phyloP scores from a whole-genome alignment of 176 grass and related monocot genomes.

The Bolboschoenus planiculmis region DNA sequence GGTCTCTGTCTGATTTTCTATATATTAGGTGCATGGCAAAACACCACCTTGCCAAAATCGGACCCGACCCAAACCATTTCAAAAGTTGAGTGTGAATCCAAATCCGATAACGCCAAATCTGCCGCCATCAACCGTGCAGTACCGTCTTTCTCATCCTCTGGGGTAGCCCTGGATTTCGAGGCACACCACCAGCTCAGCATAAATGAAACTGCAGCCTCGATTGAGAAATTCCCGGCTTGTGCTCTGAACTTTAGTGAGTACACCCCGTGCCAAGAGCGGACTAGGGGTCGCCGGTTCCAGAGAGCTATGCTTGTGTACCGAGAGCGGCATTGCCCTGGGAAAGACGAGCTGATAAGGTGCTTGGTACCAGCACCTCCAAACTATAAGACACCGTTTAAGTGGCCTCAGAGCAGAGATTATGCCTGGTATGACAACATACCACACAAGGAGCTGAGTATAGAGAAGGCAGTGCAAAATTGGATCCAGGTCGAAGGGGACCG shows the following conservation, averaged over 20 bases:
- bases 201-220: background rate
- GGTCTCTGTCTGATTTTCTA: conserved; percentile 79
- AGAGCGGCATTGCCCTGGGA: conserved; percentile 74
- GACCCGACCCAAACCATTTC: conserved; percentile 18
- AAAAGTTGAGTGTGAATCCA: conserved; percentile 23
- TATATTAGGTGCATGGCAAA: conserved; percentile 79
- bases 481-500: conserved; percentile 70
- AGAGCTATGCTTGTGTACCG: conserved; percentile 72
- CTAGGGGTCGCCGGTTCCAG: conserved; percentile 51
- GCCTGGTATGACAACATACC: conserved; percentile 94
- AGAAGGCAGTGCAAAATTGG: conserved; percentile 99
- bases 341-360: conserved; percentile 64
- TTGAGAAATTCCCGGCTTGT: conserved; percentile 48
- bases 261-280: conserved; percentile 77
- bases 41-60: conserved; percentile 39
- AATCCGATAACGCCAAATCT: conserved; percentile 4
- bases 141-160: conserved; percentile 17
- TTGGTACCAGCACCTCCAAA: conserved; percentile 70
- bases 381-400: conserved; percentile 67
- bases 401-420: conserved; percentile 75
- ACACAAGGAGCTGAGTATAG: conserved; percentile 95
- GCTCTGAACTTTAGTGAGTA: conserved; percentile 80
- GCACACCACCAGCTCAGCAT: conserved; percentile 59
- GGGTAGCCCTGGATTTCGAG: conserved; percentile 49
- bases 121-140: conserved; percentile 24